Conservation (phyloP, 768 basidiomycete genomes). For the Collybia mongolica region DNA sequence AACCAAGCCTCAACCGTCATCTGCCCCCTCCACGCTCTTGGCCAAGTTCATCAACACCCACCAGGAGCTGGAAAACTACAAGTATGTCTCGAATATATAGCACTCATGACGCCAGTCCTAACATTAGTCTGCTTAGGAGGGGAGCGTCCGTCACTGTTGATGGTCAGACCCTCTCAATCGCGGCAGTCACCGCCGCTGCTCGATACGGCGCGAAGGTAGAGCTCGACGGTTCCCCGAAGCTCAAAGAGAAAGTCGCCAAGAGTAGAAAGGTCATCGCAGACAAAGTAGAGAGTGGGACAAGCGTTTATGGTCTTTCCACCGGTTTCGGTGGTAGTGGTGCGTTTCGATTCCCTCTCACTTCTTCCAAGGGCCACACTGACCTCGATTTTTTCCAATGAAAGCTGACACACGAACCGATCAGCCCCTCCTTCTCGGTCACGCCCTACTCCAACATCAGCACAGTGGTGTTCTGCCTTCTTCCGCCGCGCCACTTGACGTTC, state of each 20-base stretch:
- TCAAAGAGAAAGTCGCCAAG: conserved; percentile 51
- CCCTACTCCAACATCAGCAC: conserved; percentile 86
- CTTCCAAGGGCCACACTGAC: too few relatives aligned
- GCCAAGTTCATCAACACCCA: conserved; percentile 44
- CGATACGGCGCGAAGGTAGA: conserved; percentile 38
- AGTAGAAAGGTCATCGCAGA: conserved; percentile 65
- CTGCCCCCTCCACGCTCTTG: conserved; percentile 18
- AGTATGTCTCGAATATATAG: conserved; percentile 31
- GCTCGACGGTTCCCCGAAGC: conserved; percentile 22
- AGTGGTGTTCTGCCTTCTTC: conserved; percentile 69
- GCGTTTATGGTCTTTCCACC: conserved; percentile 81
- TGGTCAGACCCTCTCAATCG: conserved; percentile 55
- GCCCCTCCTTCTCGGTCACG: conserved; percentile 69
- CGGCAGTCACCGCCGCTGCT: conserved; percentile 54
- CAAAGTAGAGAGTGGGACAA: conserved; percentile 66
- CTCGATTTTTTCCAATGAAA: too few relatives aligned
- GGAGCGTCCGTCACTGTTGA: conserved; percentile 50
- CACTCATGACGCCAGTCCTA: background rate
- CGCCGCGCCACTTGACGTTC: conserved; percentile 39
- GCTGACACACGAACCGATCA: conserved; percentile 83
- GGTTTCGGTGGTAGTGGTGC: conserved; percentile 75
- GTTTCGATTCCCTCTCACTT: conserved; percentile 9
- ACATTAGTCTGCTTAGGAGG: conserved; percentile 27
- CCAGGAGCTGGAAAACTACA: conserved; percentile 54
- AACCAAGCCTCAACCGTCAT: background rate